Percentiles rank a stretch among this genome's conserved stretches.
Conservation (phyloP, 768 basidiomycete species). For the Leccinum disarticulatum region DNA sequence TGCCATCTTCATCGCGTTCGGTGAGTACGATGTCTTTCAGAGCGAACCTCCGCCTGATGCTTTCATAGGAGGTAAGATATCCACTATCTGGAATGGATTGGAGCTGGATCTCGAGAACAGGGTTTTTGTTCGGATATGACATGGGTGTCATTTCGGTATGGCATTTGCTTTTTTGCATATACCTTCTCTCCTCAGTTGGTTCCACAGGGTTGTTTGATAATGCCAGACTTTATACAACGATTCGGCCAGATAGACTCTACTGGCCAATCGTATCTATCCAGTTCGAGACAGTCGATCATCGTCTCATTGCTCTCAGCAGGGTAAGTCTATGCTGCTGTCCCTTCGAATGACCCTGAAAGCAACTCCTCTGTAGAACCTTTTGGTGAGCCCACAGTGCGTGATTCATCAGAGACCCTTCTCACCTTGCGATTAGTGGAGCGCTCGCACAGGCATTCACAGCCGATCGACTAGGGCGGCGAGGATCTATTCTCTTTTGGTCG, state of each 20-base stretch:
- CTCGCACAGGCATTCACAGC: slow-evolving; percentile 72
- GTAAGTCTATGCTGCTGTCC: slow-evolving; percentile 28
- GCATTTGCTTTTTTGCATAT: slow-evolving; percentile 1
- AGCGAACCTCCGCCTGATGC: neutral
- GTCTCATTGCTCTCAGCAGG: slow-evolving; percentile 78
- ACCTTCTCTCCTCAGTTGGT: slow-evolving; percentile 1
- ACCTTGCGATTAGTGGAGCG: slow-evolving; percentile 47
- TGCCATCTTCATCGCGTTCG: slow-evolving; percentile 73
- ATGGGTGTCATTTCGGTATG: slow-evolving; percentile 74
- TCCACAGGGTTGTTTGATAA: slow-evolving; percentile 69
- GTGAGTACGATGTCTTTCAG: slow-evolving; percentile 36
- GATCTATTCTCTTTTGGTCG: slow-evolving; percentile 76
- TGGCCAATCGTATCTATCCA: slow-evolving; percentile 53
- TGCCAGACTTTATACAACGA: slow-evolving; percentile 71
- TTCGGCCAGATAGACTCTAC: slow-evolving; percentile 56
- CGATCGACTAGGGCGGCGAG: slow-evolving; percentile 67
- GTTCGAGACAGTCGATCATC: slow-evolving; percentile 71
- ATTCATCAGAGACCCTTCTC: slow-evolving; percentile 3
- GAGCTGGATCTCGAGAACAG: slow-evolving; percentile 20
- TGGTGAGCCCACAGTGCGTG: slow-evolving; percentile 36
- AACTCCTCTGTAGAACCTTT: slow-evolving; percentile 41
- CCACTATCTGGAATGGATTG: neutral
- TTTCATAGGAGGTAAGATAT: slow-evolving; percentile 21
- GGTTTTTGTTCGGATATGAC: slow-evolving; percentile 73
- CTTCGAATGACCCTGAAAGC: neutral